These are phyloP conservation scores for Aspergillus floridensis DNA, from an alignment of 2,329 filamentous ascomycete species.

Conservation along the genomic window DNA sequence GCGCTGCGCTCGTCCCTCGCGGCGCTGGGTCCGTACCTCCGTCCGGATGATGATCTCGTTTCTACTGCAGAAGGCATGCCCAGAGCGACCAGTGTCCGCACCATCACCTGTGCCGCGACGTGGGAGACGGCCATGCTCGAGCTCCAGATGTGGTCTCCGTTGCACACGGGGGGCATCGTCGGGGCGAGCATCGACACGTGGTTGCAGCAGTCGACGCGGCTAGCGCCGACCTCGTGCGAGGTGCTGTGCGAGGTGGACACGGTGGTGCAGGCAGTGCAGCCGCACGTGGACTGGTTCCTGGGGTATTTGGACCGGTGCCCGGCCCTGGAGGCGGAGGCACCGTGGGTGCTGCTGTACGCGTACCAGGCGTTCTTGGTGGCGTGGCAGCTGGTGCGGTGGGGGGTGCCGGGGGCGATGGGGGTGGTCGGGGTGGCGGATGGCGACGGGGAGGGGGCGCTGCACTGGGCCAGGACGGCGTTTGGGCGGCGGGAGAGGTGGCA, in stretches of 20 bases:
- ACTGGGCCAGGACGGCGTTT: no score
- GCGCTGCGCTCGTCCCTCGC: slow-evolving; percentile 25
- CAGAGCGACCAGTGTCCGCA: no score
- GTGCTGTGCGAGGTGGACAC: slow-evolving; percentile 36
- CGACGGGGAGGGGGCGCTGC: no score
- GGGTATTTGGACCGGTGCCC: no score
- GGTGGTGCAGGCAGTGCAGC: slow-evolving; percentile 32
- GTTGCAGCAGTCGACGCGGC: slow-evolving; percentile 31
- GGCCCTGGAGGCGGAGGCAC: no score
- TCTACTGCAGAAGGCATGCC: no score
- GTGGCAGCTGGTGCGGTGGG: slow-evolving; percentile 37
- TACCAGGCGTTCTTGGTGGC: slow-evolving; percentile 45
- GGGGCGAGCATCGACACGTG: slow-evolving; percentile 37
- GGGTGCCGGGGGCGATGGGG: slow-evolving; percentile 35
- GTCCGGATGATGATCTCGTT: no score
- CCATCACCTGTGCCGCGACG: slow-evolving; percentile 32
- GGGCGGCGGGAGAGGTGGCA: no score
- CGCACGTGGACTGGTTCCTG: slow-evolving; percentile 30
- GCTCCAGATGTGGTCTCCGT: slow-evolving; percentile 43
- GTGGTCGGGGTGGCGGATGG: slow-evolving; percentile 18
- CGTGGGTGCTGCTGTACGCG: slow-evolving; percentile 30
- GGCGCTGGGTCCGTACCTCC: no score
- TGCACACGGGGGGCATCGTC: slow-evolving; percentile 42
- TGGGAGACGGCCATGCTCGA: slow-evolving; percentile 47
- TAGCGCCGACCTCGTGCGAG: slow-evolving; percentile 30